Percentiles rank a stretch among this genome's conserved stretches.
phyloP scores from a whole-genome alignment of 1,284 basidiomycete species.

The Vanrija sp. region DNA sequence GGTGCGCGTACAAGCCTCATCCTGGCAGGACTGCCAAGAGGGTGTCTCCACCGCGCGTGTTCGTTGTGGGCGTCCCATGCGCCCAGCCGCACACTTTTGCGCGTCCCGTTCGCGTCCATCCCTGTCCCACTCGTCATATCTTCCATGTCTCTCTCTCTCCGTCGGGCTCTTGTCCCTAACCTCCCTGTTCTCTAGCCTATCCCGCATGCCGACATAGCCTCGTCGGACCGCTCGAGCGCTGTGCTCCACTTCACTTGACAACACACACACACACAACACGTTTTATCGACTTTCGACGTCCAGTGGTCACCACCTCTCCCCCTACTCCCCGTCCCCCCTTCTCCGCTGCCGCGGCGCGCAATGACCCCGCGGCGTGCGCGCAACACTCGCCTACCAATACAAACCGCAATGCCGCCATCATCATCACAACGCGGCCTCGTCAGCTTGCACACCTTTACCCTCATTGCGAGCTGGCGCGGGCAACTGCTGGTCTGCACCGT shows the following conservation, averaged over 20 bases:
- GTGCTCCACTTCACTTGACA: background rate
- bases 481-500: constrained; percentile 42
- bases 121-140: too few species aligned
- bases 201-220: background rate
- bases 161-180: too few species aligned
- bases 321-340: background rate
- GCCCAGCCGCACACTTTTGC: too few species aligned
- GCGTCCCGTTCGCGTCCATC: too few species aligned
- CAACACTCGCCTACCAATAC: background rate
- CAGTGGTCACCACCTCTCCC: background rate
- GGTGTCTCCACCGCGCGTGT: too few species aligned
- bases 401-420: background rate
- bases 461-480: constrained; percentile 44
- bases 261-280: background rate
- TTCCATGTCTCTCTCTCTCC: too few species aligned
- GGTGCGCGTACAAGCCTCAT: too few species aligned
- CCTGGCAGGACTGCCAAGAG: too few species aligned
- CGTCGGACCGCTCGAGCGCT: background rate
- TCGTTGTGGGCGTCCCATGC: too few species aligned
- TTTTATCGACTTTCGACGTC: background rate
- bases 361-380: constrained; percentile 10
- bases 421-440: constrained; percentile 16
- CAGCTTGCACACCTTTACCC: constrained; percentile 34
- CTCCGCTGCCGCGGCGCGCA: background rate
- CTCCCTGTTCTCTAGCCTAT: background rate